These are phyloP conservation scores for Neodidymelliopsis sp. DNA, from an alignment of 2,329 filamentous ascomycete genomes.

Conservation along the genomic window DNA sequence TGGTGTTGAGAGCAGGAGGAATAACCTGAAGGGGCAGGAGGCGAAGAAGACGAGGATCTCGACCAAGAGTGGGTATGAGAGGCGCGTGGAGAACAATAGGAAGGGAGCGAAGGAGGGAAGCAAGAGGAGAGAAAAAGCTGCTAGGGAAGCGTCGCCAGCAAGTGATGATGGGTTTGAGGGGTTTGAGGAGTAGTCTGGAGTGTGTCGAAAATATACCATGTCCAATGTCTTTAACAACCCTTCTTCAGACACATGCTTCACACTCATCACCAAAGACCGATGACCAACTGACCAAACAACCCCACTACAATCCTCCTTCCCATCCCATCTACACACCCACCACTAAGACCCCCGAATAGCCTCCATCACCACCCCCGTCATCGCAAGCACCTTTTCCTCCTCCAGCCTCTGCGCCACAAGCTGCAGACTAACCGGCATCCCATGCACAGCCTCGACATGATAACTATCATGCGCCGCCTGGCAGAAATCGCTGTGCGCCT, in stretches of 20 bases:
- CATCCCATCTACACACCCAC: no score
- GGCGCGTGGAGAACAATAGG: conserved; percentile 71
- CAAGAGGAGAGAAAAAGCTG: conserved; percentile 30
- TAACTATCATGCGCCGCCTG: conserved; percentile 50
- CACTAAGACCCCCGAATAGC: no score
- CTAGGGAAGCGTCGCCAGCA: conserved; percentile 19
- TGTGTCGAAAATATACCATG: no score
- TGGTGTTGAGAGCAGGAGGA: conserved; percentile 77
- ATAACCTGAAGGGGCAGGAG: conserved; percentile 34
- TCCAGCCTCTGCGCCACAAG: conserved; percentile 51
- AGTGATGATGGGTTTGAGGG: conserved; percentile 48
- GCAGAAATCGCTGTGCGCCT: conserved; percentile 50
- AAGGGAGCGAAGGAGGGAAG: conserved; percentile 57
- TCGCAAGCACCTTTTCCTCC: conserved; percentile 53
- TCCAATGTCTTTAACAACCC: no score
- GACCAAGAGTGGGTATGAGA: conserved; percentile 79
- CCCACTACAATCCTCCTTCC: no score
- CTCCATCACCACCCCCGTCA: conserved; percentile 47
- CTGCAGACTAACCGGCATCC: conserved; percentile 54
- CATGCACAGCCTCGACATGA: conserved; percentile 49
- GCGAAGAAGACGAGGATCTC: conserved; percentile 70
- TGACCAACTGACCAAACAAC: no score
- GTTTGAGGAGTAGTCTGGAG: conserved; percentile 49
- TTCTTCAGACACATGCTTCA: no score
- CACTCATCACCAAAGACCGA: no score